Evolutionary conservation across 495 filamentous ascomycete species (phyloP).

Genomic region (Monascus purpureus): DNA sequence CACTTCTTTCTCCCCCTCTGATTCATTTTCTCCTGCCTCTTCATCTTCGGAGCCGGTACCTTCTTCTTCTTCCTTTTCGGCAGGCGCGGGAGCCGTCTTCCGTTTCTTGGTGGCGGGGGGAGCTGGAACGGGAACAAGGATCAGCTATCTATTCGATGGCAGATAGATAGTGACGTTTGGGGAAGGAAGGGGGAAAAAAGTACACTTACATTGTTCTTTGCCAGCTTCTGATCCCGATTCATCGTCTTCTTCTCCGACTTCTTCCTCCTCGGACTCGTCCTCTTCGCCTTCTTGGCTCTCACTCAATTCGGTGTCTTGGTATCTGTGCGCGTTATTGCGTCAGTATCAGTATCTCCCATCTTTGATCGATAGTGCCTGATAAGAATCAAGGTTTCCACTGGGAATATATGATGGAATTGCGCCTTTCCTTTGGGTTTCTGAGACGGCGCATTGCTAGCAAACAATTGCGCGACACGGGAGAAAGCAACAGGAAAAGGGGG

Average conservation of each 20-base stretch:
- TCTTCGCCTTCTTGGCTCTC: conserved; percentile 29
- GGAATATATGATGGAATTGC: not conserved
- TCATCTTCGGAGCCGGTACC: conserved; percentile 18
- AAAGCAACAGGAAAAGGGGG: conserved; percentile 3
- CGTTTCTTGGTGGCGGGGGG: conserved; percentile 28
- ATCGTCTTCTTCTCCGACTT: conserved; percentile 18
- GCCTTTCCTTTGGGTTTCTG: too few relatives aligned
- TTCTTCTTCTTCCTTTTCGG: conserved; percentile 17
- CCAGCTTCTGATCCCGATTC: conserved; percentile 14
- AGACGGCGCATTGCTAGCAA: not conserved
- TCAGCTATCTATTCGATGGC: not conserved
- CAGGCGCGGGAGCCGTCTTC: conserved; percentile 18
- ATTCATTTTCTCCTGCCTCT: conserved; percentile 17
- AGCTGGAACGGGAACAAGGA: not conserved
- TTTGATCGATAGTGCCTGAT: not conserved
- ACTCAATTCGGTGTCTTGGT: conserved; percentile 40
- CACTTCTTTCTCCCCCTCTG: conserved; percentile 14
- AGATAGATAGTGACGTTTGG: not conserved
- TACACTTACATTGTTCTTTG: not conserved
- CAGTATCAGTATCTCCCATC: not conserved
- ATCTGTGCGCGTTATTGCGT: conserved; percentile 12
- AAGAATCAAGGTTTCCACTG: conserved; percentile 1
- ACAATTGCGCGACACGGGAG: conserved; percentile 1
- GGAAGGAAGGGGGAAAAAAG: not conserved
- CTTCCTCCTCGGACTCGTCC: conserved; percentile 9